Conservation (phyloP, 2,329 filamentous ascomycete genomes). For the Cryphonectria carpinicola region DNA sequence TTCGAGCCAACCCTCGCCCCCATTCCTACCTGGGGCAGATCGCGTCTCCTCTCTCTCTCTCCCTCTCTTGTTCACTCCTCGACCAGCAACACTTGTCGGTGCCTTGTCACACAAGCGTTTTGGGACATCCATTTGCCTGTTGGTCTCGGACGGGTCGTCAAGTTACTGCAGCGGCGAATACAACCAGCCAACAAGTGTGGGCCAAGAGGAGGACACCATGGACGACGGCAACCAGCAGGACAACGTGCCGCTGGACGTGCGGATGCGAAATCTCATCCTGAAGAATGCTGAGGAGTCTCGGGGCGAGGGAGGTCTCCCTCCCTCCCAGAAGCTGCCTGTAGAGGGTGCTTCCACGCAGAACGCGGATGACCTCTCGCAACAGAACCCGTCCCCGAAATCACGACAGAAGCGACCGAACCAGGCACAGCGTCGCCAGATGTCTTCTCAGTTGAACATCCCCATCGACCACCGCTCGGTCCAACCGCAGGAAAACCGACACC, state of each 20-base stretch:
- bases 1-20: neutral
- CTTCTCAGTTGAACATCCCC: constrained; percentile 59
- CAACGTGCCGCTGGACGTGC: constrained; percentile 32
- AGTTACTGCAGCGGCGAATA: neutral
- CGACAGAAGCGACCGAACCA: constrained; percentile 61
- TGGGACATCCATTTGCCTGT: neutral
- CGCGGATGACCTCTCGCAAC: constrained; percentile 13
- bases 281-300: constrained; percentile 28
- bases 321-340: constrained; percentile 9
- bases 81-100: neutral
- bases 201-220: constrained; percentile 14
- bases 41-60: neutral
- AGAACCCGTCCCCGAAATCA: constrained; percentile 35
- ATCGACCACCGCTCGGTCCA: constrained; percentile 50
- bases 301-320: constrained; percentile 1
- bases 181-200: neutral
- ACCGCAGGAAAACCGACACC: constrained; percentile 36
- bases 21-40: neutral
- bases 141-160: neutral
- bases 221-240: constrained; percentile 20
- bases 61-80: neutral
- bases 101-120: neutral
- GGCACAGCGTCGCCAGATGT: constrained; percentile 66
- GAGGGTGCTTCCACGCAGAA: constrained; percentile 3
- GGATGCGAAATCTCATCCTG: constrained; percentile 32